Conservation (phyloP, 1,284 basidiomycete genomes). For the Cutaneotrichosporon cyanovorans region DNA sequence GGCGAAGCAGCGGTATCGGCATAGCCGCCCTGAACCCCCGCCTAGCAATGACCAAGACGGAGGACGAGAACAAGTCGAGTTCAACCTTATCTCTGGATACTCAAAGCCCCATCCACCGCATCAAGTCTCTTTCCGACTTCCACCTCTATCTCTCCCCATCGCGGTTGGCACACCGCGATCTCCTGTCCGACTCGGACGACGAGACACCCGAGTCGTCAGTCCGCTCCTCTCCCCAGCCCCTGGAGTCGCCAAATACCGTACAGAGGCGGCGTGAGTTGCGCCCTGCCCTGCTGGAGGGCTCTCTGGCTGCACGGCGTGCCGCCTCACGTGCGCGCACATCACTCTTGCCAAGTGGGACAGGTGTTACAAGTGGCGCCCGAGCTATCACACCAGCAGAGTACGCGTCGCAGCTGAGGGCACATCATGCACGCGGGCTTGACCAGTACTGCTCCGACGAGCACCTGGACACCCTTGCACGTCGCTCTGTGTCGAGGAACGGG, state of each 20-base stretch:
- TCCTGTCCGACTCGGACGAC: constrained; percentile 35
- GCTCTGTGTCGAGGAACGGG: no score
- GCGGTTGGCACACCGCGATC: constrained; percentile 35
- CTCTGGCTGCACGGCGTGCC: constrained; percentile 15
- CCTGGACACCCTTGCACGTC: not conserved
- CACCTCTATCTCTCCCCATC: constrained; percentile 45
- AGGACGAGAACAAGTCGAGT: constrained; percentile 4
- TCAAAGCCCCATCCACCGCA: constrained; percentile 21
- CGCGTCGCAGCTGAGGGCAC: constrained; percentile 30
- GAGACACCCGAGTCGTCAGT: constrained; percentile 4
- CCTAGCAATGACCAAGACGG: constrained; percentile 19
- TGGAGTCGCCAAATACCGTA: not conserved
- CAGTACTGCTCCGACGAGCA: constrained; percentile 15
- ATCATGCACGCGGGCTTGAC: constrained; percentile 35
- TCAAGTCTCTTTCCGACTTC: constrained; percentile 41
- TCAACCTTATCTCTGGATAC: constrained; percentile 2
- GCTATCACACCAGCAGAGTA: constrained; percentile 20
- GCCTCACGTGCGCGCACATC: constrained; percentile 1
- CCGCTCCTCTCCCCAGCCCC: not conserved
- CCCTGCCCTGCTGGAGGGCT: constrained; percentile 24
- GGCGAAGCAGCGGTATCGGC: not conserved
- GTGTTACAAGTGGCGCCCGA: not conserved
- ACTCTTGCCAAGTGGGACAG: no score
- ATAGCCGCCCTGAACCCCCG: constrained; percentile 4
- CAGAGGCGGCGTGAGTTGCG: constrained; percentile 17